Base-by-base conservation (phyloP, 768 basidiomycete species). In the Boletus pseudo-olivaceus region DNA sequence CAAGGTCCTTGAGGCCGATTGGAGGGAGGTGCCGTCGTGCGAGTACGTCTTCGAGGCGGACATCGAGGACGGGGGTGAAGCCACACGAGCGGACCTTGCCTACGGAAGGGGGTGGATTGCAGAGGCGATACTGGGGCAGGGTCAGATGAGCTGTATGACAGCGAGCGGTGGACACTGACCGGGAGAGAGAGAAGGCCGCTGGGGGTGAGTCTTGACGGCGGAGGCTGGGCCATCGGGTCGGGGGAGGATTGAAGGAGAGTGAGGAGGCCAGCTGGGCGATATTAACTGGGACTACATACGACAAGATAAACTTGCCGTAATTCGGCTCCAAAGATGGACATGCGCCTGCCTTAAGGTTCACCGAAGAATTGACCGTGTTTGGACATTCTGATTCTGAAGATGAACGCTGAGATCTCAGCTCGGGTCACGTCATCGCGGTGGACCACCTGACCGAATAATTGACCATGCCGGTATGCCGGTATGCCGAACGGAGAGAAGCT, bases 21-120 rank as follows among this genome's bases (percentile, higher is more conserved):
- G 90, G 90, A 0, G 90, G 90, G 0, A 92, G 77, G 67, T 92
- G 89, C 53, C 83, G 85, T 57, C 87, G 78, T 46, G 88, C 79
- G 53, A 92, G 75, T 3, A 92, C 79, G 66, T 91, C 90, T 42
- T 90, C 86, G 23, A 92, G 77, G 27, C 78, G 78, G 55, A 91
- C 79, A 52, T 83, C 72, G 61, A 85, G 79, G 35, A 87, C 69
- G 8, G 89, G 88, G 0, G 85, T 87, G 39, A 88, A 80, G 47
- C 78, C 74, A 65, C 81, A 87, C 2, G 87, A 87, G 55, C 86
- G 77, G 51, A 85, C 84, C 67, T 85, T 86, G 34, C 80, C 82
- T 1, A 84, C 78, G 7, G 84, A 79, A 6, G 86, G 83, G 7
- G 85, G 85, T 1, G 84, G 86, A 51, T 86, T 83, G 60, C 85